phyloP scores from a whole-genome alignment of 73 alveolate genomes.

The Paramecium pentaurelia region DNA sequence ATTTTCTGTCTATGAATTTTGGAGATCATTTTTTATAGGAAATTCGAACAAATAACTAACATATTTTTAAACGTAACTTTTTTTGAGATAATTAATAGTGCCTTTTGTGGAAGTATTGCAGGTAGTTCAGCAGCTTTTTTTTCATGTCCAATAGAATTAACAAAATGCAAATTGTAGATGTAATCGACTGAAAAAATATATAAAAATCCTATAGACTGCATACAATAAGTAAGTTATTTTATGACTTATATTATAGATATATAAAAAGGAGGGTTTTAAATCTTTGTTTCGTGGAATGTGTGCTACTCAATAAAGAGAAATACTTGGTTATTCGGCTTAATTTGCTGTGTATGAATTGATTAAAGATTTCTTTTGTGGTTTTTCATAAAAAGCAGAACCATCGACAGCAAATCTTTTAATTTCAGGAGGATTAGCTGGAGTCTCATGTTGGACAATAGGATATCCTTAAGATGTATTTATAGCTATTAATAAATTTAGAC shows the following conservation, averaged over 20 bases:
- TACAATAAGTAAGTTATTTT: not conserved
- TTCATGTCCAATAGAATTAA: constrained; percentile 65
- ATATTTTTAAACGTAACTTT: not conserved
- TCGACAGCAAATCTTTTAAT: not conserved
- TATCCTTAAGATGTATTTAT: constrained; percentile 53
- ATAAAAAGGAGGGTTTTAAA: constrained; percentile 44
- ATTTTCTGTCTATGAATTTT: constrained; percentile 65
- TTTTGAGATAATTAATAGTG: not conserved
- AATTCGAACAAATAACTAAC: not conserved
- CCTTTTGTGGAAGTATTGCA: constrained; percentile 61
- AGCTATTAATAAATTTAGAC: not conserved
- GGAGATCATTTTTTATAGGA: constrained; percentile 33
- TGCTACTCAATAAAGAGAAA: constrained; percentile 55
- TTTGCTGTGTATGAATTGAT: constrained; percentile 50
- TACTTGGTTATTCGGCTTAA: constrained; percentile 52
- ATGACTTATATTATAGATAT: not conserved
- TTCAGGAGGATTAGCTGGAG: constrained; percentile 59
- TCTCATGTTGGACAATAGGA: constrained; percentile 53
- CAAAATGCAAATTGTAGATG: constrained; percentile 66
- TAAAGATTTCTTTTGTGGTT: not conserved
- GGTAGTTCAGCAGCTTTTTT: constrained; percentile 58
- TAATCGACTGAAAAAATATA: constrained; percentile 39
- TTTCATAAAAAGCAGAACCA: constrained; percentile 29
- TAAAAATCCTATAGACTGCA: constrained; percentile 53
- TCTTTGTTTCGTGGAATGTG: constrained; percentile 52